Percentiles rank a stretch among this genome's conserved stretches.
These are phyloP conservation scores for Sporothrix dimorphospora DNA, from an alignment of 2,329 filamentous ascomycete species.

Conservation along the genomic window DNA sequence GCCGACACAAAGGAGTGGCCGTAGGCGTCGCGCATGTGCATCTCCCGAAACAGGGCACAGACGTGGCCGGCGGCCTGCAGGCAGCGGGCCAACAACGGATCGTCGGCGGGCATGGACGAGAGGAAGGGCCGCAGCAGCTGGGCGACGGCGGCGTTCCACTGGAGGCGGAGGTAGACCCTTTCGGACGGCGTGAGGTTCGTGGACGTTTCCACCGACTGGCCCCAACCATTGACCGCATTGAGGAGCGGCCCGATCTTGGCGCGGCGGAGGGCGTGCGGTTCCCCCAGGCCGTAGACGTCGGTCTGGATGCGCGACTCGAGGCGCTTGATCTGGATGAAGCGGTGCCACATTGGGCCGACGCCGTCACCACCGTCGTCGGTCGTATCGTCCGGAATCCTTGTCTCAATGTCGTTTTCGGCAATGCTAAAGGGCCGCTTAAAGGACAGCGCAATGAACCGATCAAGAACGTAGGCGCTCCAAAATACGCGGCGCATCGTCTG, in stretches of 20 bases:
- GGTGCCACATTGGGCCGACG: conserved; percentile 12
- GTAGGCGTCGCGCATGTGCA: conserved; percentile 46
- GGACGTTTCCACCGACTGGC: not conserved
- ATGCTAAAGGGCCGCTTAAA: conserved; percentile 55
- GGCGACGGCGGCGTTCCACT: conserved; percentile 53
- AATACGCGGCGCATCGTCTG: conserved; percentile 47
- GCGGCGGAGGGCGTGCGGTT: conserved; percentile 46
- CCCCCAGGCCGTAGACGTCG: conserved; percentile 54
- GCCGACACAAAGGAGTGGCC: conserved; percentile 49
- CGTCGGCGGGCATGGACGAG: conserved; percentile 48
- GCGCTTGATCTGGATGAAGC: conserved; percentile 49
- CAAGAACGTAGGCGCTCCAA: conserved; percentile 56
- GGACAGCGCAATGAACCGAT: conserved; percentile 54
- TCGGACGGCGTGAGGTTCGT: not conserved
- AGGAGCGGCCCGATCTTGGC: conserved; percentile 52
- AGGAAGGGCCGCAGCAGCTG: conserved; percentile 58
- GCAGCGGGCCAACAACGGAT: conserved; percentile 51
- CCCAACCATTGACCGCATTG: conserved; percentile 51
- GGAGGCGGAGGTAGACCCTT: conserved; percentile 49
- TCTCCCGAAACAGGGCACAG: conserved; percentile 46
- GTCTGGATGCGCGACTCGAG: conserved; percentile 55
- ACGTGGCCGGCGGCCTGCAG: conserved; percentile 46
- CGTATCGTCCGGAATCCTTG: conserved; percentile 42
- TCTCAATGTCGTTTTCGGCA: conserved; percentile 49
- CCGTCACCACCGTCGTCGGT: not conserved